Conservation (phyloP, 2,329 filamentous ascomycete genomes). For the Trichoderma hamatum region DNA sequence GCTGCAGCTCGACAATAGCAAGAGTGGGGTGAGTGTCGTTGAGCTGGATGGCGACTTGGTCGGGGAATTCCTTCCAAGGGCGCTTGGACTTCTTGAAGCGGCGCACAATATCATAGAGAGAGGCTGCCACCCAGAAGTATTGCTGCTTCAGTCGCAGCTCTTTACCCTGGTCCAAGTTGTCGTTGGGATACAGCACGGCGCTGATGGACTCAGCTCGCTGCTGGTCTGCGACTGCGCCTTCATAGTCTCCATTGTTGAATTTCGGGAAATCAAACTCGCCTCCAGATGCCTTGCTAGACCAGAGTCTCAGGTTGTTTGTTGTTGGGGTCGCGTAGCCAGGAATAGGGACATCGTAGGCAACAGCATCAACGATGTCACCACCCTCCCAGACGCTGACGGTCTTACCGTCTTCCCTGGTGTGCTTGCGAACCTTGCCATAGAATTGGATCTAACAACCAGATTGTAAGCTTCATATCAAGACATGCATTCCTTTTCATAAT, state of each 20-base stretch:
- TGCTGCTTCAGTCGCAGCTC: slow-evolving; percentile 98
- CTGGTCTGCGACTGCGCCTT: slow-evolving; percentile 96
- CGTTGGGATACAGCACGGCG: slow-evolving; percentile 94
- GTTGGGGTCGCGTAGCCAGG: slow-evolving; percentile 87
- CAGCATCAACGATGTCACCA: slow-evolving; percentile 87
- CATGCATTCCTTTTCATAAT: not conserved
- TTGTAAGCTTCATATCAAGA: slow-evolving; percentile 2
- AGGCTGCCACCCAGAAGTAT: slow-evolving; percentile 99
- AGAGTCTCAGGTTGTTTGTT: slow-evolving; percentile 94
- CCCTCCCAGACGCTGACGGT: slow-evolving; percentile 80
- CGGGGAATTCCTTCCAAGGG: slow-evolving; percentile 87
- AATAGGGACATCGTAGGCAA: slow-evolving; percentile 91
- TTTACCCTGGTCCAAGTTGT: slow-evolving; percentile 94
- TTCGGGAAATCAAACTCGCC: slow-evolving; percentile 99
- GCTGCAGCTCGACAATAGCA: slow-evolving; percentile 92
- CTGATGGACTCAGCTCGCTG: slow-evolving; percentile 99
- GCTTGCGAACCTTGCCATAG: slow-evolving; percentile 80
- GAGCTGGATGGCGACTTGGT: slow-evolving; percentile 94
- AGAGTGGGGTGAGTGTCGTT: slow-evolving; percentile 98
- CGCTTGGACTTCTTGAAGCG: slow-evolving; percentile 97
- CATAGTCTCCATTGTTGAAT: slow-evolving; percentile 98
- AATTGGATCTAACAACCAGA: slow-evolving; percentile 71
- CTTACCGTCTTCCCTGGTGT: slow-evolving; percentile 76
- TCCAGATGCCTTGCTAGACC: slow-evolving; percentile 96
- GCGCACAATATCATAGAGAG: slow-evolving; percentile 92